These are phyloP conservation scores for Pholiota molesta DNA, from an alignment of 768 basidiomycete species.

Conservation along the genomic window DNA sequence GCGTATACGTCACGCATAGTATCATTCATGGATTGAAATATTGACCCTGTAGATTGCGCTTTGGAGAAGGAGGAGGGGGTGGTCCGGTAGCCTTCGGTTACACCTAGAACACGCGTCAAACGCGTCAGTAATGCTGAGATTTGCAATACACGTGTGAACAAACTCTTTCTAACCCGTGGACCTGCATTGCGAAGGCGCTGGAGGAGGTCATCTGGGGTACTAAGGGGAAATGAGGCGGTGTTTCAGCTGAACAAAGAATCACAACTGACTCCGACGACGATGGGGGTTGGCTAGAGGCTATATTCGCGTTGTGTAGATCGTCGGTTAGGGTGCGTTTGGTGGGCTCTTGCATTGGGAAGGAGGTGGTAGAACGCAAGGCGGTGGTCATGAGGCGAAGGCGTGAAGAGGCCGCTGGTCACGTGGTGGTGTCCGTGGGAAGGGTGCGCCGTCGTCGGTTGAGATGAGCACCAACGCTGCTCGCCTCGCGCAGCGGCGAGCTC, in stretches of 20 bases:
- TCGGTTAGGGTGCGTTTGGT: slow-evolving; percentile 26
- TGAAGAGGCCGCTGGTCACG: background rate
- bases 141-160: slow-evolving; percentile 18
- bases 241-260: background rate
- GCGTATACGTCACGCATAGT: slow-evolving; percentile 51
- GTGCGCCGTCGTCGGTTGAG: background rate
- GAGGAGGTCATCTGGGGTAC: slow-evolving; percentile 51
- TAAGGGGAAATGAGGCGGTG: slow-evolving; percentile 20
- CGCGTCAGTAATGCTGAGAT: slow-evolving; percentile 14
- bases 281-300: background rate
- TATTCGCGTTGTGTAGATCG: slow-evolving; percentile 4
- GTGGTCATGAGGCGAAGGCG: background rate
- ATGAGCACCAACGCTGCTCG: background rate
- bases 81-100: slow-evolving; percentile 60
- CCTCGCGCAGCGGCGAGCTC: slow-evolving; percentile 3
- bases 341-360: slow-evolving; percentile 2
- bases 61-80: slow-evolving; percentile 42
- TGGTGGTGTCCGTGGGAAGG: slow-evolving; percentile 1
- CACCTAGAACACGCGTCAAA: slow-evolving; percentile 46
- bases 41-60: slow-evolving; percentile 40
- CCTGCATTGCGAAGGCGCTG: slow-evolving; percentile 59
- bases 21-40: slow-evolving; percentile 62
- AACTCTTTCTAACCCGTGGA: slow-evolving; percentile 65
- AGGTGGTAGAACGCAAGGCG: background rate
- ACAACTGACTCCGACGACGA: slow-evolving; percentile 20